Evolutionary conservation across 2,329 filamentous ascomycete genomes (phyloP), one percentile per base, ranked within the genome.

Genomic region (Diaporthe batatas): DNA sequence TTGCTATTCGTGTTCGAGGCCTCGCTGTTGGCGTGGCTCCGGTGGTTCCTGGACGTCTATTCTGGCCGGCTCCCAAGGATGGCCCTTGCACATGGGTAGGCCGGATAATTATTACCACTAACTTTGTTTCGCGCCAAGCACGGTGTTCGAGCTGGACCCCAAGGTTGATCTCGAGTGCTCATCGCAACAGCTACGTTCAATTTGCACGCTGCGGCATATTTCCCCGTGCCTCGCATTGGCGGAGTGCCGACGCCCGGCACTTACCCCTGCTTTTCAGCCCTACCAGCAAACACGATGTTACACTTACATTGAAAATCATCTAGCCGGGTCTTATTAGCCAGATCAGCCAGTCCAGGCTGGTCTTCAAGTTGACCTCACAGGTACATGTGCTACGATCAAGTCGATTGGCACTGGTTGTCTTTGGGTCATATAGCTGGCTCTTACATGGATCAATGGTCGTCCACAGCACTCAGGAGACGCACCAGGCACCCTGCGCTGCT

Each of bases 231-330:
- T 51, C 6, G 11, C 25, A 14, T 6, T 44, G 14, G 7, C 12
- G 21, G 11, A 39, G 36, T 39, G 36, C 10, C 2, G 36, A 12
- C 3, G 32, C 23, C 21, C 29, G 29, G 62, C 21, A 36, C 12
- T 51, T 18, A 6, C 6, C 62, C 62, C n/a, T 65, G 62, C 44
- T 47, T 34, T 2, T 65, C 62, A 65, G 62, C 62, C 62, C 62
- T 51, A 44, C 16, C 14, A 18, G 16, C 6, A 36, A 7, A 36
- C 62, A 16, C 44, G 44, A 65, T 65, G 59, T 65, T 39, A 65
- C 59, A 49, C 34, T 21, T 51, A 36, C 59, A 65, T 51, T 47
- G 59, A 10, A 18, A 10, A 25, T 36, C 44, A 51, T 21, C 29
- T 34, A 65, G 44, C 3, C 29, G 29, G 1, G 21, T 34, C 21